A percentile compares a stretch with the other conserved stretches of the same genome.
phyloP scores from a whole-genome alignment of 805 yeast species.

The Kluyveromyces lactis region DNA sequence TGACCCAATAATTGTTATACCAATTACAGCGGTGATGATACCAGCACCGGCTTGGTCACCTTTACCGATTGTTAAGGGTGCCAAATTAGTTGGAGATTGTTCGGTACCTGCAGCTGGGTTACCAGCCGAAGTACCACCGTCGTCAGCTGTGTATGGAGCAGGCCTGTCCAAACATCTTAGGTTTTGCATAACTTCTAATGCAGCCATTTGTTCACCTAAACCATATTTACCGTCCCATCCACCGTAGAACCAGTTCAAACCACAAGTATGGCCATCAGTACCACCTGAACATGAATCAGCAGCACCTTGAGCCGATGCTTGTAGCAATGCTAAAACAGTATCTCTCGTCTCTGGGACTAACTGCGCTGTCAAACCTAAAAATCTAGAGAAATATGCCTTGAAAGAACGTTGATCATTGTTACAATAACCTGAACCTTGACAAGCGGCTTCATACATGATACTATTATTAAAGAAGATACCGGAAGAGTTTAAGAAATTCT shows the following conservation, averaged over 20 bases:
- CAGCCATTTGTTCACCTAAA: conserved; percentile 71
- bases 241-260: conserved; percentile 50
- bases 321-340: conserved; percentile 34
- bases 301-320: conserved; percentile 54
- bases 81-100: conserved; percentile 32
- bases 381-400: conserved; percentile 59
- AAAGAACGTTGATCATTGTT: conserved; percentile 73
- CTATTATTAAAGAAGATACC: conserved; percentile 39
- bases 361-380: conserved; percentile 49
- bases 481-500: conserved; percentile 38
- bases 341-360: conserved; percentile 43
- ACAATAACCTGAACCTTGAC: conserved; percentile 46
- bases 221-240: conserved; percentile 64
- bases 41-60: conserved; percentile 89
- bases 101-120: conserved; percentile 44
- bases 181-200: conserved; percentile 55
- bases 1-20: conserved; percentile 53
- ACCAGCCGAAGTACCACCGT: conserved; percentile 51
- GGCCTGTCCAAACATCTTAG: conserved; percentile 37
- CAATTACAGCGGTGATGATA: conserved; percentile 66
- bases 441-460: conserved; percentile 54
- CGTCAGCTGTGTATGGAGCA: conserved; percentile 44
- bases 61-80: conserved; percentile 38
- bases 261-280: conserved; percentile 68
- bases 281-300: conserved; percentile 71